phyloP scores from a whole-genome alignment of 139 green algal genomes.

The Ettlia oleoabundans region DNA sequence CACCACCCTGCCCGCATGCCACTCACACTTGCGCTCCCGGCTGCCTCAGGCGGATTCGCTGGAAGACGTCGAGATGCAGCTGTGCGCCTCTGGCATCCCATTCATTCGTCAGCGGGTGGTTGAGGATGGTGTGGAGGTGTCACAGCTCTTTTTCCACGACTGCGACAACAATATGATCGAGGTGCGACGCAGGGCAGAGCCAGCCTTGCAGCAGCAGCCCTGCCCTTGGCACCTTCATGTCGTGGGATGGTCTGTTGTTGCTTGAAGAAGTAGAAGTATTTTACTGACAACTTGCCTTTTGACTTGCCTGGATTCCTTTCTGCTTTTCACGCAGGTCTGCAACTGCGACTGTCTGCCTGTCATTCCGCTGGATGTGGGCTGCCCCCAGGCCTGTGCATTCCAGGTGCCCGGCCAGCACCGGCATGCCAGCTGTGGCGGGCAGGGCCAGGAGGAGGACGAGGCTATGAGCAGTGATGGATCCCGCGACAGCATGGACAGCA shows the following conservation, averaged over 20 bases:
- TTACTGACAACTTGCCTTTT: background rate
- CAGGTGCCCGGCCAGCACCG: too few species aligned
- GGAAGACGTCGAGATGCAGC: slow-evolving; percentile 15
- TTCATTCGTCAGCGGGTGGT: slow-evolving; percentile 29
- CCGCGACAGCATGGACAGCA: slow-evolving; percentile 28
- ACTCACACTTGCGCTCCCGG: background rate
- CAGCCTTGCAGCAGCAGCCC: too few species aligned
- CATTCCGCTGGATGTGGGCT: slow-evolving; percentile 19
- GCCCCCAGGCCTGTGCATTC: background rate
- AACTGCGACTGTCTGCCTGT: slow-evolving; percentile 73
- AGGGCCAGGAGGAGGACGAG: background rate
- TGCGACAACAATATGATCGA: slow-evolving; percentile 79
- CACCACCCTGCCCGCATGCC: too few species aligned
- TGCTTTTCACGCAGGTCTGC: slow-evolving; percentile 48
- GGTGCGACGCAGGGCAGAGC: background rate
- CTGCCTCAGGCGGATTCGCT: slow-evolving; percentile 32
- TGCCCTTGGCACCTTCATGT: too few species aligned
- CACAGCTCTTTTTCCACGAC: slow-evolving; percentile 76
- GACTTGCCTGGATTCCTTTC: too few species aligned
- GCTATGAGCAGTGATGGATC: slow-evolving; percentile 5
- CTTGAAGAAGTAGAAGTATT: too few species aligned
- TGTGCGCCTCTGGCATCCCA: slow-evolving; percentile 22
- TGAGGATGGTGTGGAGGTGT: slow-evolving; percentile 32
- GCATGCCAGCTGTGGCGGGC: background rate
- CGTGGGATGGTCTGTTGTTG: too few species aligned